These are phyloP conservation scores for Trebouxia gelatinosa DNA, from an alignment of 163 green algal genomes.

Conservation along the genomic window DNA sequence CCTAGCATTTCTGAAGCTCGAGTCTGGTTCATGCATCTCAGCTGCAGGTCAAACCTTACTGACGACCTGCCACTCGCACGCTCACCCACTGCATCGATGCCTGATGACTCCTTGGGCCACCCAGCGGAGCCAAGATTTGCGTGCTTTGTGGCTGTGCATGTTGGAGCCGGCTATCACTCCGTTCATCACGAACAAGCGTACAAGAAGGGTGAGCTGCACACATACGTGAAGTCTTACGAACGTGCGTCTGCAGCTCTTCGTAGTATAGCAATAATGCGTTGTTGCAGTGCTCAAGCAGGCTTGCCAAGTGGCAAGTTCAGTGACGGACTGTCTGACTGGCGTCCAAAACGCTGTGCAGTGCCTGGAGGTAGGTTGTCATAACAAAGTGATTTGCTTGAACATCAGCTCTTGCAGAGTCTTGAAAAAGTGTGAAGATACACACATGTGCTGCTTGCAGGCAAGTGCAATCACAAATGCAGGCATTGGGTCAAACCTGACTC, in stretches of 20 bases:
- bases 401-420: too few species aligned
- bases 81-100: too few species aligned
- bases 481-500: constrained; percentile 72
- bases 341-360: constrained; percentile 30
- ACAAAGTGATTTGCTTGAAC: too few species aligned
- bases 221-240: too few species aligned
- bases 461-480: constrained; percentile 65
- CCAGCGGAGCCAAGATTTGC: too few species aligned
- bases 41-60: too few species aligned
- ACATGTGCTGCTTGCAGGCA: constrained; percentile 48
- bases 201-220: constrained; percentile 5
- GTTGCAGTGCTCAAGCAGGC: constrained; percentile 31
- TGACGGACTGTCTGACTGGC: constrained; percentile 21
- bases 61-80: too few species aligned
- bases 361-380: constrained; percentile 42
- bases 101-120: too few species aligned
- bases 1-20: too few species aligned
- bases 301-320: constrained; percentile 36
- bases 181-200: constrained; percentile 31
- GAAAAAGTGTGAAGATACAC: constrained; percentile 37
- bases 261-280: not conserved
- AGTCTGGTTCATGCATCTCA: too few species aligned
- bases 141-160: constrained; percentile 73
- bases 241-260: too few species aligned
- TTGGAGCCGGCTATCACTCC: constrained; percentile 65